Base-by-base conservation (phyloP, 371 early-diverging fungal species). In the Smittium mucronatum region DNA sequence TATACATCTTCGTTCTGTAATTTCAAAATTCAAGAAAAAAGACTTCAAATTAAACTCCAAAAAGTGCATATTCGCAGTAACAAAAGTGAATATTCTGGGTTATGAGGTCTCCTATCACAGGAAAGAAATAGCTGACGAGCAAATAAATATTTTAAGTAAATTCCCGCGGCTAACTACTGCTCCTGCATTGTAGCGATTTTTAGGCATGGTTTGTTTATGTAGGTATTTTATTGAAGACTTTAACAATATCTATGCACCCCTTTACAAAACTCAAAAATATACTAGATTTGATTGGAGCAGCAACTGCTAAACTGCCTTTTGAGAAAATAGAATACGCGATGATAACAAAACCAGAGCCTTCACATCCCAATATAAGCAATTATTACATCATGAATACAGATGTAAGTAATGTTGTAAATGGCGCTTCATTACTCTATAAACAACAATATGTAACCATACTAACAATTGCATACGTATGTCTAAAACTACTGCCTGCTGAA, bases 301-400 rank as follows among this genome's bases (percentile, higher is more conserved):
- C 36, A 33, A 67, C 36, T 25, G n/a, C 30, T 11, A 67, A 34
- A n/a, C 29, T 15, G 36, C n/a, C 67, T 58, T 8, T 34, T 8
- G 64, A 67, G 30, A 8, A 8, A 15, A 30, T 67, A 30, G 35
- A 67, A 33, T 30, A 36, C 11, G 11, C 30, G 64, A 29, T 67
- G 30, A 36, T 29, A 15, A 8, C 36, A 8, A 8, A 28, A 36
- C 67, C 67, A 35, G 64, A 33, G 5, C 30, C 35, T 8, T 16
- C 59, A 8, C 67, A 67, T n/a, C 67, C 67, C 28, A 26, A 58
- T 58, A 21, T 73, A 28, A 28, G 34, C n/a, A 21, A 30, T 30
- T 73, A 63, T 1, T 73, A 77, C 59, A 57, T 77, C 5, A 15
- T 86, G 16, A 76, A 81, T 72, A 76, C 83, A n/a, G 85, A 86